phyloP scores from a whole-genome alignment of 2,329 filamentous ascomycete genomes.

The Botryotinia convoluta region DNA sequence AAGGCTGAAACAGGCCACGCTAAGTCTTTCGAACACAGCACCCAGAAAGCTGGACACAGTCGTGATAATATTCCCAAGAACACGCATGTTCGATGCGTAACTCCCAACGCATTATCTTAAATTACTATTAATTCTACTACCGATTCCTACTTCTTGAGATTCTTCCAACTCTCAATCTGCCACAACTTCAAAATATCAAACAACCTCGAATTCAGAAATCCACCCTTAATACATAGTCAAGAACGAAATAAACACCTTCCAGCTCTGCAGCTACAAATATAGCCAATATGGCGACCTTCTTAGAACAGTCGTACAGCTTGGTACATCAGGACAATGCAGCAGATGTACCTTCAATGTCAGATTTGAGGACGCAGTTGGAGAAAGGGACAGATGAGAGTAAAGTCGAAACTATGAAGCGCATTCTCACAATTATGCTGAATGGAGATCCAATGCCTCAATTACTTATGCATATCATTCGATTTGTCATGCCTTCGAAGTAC shows the following conservation, averaged over 20 bases:
- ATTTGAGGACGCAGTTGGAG: conserved; percentile 89
- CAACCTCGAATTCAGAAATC: conserved; percentile 24
- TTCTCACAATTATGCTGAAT: conserved; percentile 96
- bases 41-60: conserved; percentile 22
- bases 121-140: conserved; percentile 26
- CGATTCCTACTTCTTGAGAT: conserved; percentile 15
- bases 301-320: conserved; percentile 93
- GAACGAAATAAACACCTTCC: conserved; percentile 29
- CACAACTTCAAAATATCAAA: conserved; percentile 22
- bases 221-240: conserved; percentile 20
- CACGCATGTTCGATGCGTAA: conserved; percentile 30
- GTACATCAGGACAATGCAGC: conserved; percentile 97
- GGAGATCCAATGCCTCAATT: conserved; percentile 93
- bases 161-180: conserved; percentile 22
- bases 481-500: conserved; percentile 98
- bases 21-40: conserved; percentile 22
- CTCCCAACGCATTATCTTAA: conserved; percentile 24
- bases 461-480: conserved; percentile 99
- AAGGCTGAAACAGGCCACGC: conserved; percentile 20
- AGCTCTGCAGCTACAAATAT: conserved; percentile 23
- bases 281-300: conserved; percentile 83
- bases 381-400: conserved; percentile 92
- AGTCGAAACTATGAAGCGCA: conserved; percentile 93
- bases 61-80: conserved; percentile 19
- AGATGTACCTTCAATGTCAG: conserved; percentile 84